Base-by-base conservation (phyloP, 441 rosid genomes). In the Hura crepitans region DNA sequence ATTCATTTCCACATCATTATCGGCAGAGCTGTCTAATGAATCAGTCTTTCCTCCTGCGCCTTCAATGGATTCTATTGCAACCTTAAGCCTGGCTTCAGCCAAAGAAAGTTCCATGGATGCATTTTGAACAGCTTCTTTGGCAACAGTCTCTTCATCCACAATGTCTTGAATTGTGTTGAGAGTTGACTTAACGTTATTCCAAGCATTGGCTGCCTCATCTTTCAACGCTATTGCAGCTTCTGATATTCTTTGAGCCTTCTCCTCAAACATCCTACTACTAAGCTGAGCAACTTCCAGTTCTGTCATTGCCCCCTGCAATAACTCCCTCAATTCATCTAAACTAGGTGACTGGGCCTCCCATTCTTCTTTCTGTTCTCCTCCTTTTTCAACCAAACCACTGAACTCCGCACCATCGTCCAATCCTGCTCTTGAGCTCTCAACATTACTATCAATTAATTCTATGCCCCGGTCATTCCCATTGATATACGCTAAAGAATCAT, bases 161-260 rank as follows among this genome's bases (percentile, higher is more conserved):
- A 85, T 81, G 72, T 81, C 89, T 57, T 84, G 95, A 60, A 90
- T 67, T 42, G 70, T 61, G 80, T 88, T 78, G 64, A 90, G 87
- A 15, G 84, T 77, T 49, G 68, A 68, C 81, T 80, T 87, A 17
- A 95, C 95, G 72, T 87, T 76, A 58, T 63, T 76, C 93, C 94
- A 80, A 64, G 87, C 96, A 77, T 71, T 77, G 12, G 75, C 73
- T 7, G 96, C 95, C 75, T 90, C 84, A 64, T 95, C 99, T 83
- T 92, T 92, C 83, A 87, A 80, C 17, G 93, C 85, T 42, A 95
- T 92, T 22, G 99, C 97, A 74, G 86, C 67, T 83, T 95, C 99
- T 10, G 99, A 88, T 74, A 95, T 85, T 62, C 78, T 74, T 76
- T 87, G 96, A 66, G 99, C 99, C 83, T 89, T 92, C 66, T 92